Evolutionary conservation across 2,329 filamentous ascomycete species (phyloP).

Genomic region (Aspergillus sp.): DNA sequence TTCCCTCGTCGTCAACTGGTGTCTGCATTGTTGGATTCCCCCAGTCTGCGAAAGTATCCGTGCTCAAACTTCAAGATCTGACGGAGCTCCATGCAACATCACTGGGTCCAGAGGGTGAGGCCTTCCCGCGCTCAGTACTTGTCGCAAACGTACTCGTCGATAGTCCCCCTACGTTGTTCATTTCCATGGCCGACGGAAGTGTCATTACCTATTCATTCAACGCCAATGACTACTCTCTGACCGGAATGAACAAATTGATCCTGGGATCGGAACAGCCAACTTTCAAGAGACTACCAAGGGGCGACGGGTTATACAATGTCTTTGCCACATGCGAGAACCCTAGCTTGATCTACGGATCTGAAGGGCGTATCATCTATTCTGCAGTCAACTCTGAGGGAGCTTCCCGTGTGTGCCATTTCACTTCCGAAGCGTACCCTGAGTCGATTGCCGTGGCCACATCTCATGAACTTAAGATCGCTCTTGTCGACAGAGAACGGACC

Average conservation of each 20-base stretch:
- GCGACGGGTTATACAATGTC: constrained; percentile 68
- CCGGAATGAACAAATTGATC: constrained; percentile 74
- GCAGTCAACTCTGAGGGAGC: constrained; percentile 89
- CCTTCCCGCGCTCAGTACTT: constrained; percentile 78
- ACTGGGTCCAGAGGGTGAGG: constrained; percentile 65
- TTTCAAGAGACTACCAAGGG: constrained; percentile 73
- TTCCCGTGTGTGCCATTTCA: constrained; percentile 76
- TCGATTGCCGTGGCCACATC: constrained; percentile 80
- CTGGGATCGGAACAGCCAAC: constrained; percentile 82
- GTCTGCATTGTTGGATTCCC: constrained; percentile 85
- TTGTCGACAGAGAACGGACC: constrained; percentile 78
- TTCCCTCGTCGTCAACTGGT: constrained; percentile 62
- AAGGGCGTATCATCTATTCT: constrained; percentile 86
- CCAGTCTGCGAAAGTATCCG: constrained; percentile 73
- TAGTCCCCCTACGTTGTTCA: constrained; percentile 73
- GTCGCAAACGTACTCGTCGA: constrained; percentile 71
- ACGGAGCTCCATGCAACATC: constrained; percentile 64
- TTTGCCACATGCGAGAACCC: constrained; percentile 95
- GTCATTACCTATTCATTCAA: constrained; percentile 81
- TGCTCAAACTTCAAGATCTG: constrained; percentile 69
- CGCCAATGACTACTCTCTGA: constrained; percentile 59
- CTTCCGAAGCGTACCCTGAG: constrained; percentile 75
- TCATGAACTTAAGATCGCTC: constrained; percentile 72
- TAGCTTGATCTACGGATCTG: constrained; percentile 85
- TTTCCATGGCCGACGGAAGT: constrained; percentile 89